Evolutionary conservation across 805 yeast genomes (phyloP).

Genomic region (Wickerhamiella azymoides): DNA sequence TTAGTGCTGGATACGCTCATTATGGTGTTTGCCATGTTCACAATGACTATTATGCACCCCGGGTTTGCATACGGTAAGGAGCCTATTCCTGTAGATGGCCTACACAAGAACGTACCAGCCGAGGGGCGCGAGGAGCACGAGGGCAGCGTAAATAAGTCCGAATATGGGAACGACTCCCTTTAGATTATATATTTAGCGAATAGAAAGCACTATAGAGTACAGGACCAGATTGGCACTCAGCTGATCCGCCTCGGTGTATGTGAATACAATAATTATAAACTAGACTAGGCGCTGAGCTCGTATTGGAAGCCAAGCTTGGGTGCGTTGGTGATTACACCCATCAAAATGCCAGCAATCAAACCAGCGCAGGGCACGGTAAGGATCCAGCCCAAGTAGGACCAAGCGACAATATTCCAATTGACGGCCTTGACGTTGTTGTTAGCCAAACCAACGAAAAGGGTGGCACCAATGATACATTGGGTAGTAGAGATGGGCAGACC

Average conservation of each 20-base stretch:
- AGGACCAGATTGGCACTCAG: too few relatives aligned
- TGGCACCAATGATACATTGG: conserved; percentile 66
- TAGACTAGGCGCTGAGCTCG: not conserved
- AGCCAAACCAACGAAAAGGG: conserved; percentile 62
- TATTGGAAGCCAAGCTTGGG: conserved; percentile 32
- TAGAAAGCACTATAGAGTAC: too few relatives aligned
- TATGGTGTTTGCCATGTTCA: conserved; percentile 37
- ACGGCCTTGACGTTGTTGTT: conserved; percentile 48
- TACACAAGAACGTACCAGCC: not conserved
- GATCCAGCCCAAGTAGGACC: conserved; percentile 63
- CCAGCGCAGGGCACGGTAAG: conserved; percentile 65
- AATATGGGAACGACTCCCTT: too few relatives aligned
- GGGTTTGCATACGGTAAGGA: conserved; percentile 33
- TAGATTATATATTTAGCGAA: too few relatives aligned
- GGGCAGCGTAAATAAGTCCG: too few relatives aligned
- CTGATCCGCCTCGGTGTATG: too few relatives aligned
- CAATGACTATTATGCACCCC: conserved; percentile 48
- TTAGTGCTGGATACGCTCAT: conserved; percentile 48
- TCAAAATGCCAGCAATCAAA: conserved; percentile 50
- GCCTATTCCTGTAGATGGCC: not conserved
- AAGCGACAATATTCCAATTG: conserved; percentile 64
- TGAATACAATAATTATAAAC: too few relatives aligned
- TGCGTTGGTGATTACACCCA: conserved; percentile 51
- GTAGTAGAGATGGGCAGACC: conserved; percentile 65
- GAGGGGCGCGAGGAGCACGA: not conserved